A percentile compares a stretch with the other conserved stretches of the same genome.
Evolutionary conservation across 2,329 filamentous ascomycete species (phyloP).

Genomic region (Fusarium tricinctum): DNA sequence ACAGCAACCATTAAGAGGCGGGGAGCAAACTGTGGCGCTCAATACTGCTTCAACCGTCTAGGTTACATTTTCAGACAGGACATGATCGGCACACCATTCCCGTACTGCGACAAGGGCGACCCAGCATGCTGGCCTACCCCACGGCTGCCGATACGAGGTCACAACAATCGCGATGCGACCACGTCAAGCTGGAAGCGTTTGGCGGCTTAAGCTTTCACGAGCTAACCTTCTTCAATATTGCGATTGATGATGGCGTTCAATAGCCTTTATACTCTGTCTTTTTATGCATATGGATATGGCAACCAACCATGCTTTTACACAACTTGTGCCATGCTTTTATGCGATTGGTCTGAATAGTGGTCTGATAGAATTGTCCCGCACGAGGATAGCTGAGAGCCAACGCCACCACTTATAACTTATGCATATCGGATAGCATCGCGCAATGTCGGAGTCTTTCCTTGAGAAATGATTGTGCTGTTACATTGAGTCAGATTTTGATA

Average conservation of each 20-base stretch:
- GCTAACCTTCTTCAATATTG: constrained; percentile 23
- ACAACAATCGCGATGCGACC: constrained; percentile 18
- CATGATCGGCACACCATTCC: constrained; percentile 30
- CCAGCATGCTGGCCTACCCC: constrained; percentile 30
- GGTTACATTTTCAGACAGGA: constrained; percentile 35
- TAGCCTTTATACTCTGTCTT: constrained; percentile 13
- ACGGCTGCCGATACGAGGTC: constrained; percentile 40
- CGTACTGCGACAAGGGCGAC: constrained; percentile 27
- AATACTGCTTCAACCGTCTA: constrained; percentile 29
- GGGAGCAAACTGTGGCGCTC: constrained; percentile 36
- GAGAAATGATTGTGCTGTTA: constrained; percentile 20
- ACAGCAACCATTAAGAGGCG: constrained; percentile 17
- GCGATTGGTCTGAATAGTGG: constrained; percentile 23
- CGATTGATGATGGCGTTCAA: constrained; percentile 19
- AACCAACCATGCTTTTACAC: constrained; percentile 14
- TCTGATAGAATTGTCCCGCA: constrained; percentile 6
- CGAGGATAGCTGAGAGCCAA: constrained; percentile 25
- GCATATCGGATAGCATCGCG: constrained; percentile 23
- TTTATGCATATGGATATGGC: constrained; percentile 18
- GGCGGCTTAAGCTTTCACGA: constrained; percentile 17
- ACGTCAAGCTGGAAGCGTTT: constrained; percentile 22
- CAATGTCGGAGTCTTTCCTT: constrained; percentile 5
- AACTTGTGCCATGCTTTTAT: constrained; percentile 9
- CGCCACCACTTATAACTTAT: constrained; percentile 30
- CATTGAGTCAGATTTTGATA: constrained; percentile 22